A percentile compares a stretch with the other conserved stretches of the same genome.
phyloP scores from a whole-genome alignment of 176 grass and related monocot genomes.

The Oryza coarctata region DNA sequence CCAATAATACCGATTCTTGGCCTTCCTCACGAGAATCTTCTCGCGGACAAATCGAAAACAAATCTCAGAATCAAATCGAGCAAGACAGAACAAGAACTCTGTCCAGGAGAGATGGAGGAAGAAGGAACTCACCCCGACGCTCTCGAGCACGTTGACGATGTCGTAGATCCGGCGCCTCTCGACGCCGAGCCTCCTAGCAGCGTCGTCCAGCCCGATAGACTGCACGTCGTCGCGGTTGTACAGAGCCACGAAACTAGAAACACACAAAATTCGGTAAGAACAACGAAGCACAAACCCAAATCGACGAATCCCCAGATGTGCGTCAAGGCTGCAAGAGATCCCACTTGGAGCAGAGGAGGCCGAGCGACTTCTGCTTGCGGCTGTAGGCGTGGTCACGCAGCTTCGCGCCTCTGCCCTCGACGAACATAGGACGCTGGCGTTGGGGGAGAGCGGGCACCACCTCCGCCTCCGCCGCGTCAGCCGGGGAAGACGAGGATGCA shows the following conservation, averaged over 20 bases:
- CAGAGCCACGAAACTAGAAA: slow-evolving; percentile 65
- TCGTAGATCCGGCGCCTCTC: slow-evolving; percentile 96
- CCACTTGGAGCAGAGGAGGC: slow-evolving; percentile 92
- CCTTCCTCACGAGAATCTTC: slow-evolving; percentile 80
- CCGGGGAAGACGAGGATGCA: slow-evolving; percentile 2
- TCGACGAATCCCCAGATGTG: not conserved
- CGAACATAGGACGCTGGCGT: not conserved
- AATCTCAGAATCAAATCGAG: not conserved
- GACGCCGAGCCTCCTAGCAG: slow-evolving; percentile 60
- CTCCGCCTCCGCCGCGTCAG: not conserved
- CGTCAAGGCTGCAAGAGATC: too few relatives aligned
- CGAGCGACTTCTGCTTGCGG: slow-evolving; percentile 90
- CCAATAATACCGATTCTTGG: slow-evolving; percentile 89
- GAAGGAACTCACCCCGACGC: slow-evolving; percentile 67
- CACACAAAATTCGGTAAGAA: slow-evolving; percentile 13
- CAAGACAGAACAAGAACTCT: not conserved
- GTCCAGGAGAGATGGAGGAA: not conserved
- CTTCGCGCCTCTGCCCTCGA: slow-evolving; percentile 12
- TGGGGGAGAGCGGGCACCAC: not conserved
- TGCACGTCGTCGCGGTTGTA: slow-evolving; percentile 66
- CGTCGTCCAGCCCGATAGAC: slow-evolving; percentile 66
- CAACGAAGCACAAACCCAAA: not conserved
- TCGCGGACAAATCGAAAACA: not conserved
- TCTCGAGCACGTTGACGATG: slow-evolving; percentile 95
- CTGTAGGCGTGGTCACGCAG: slow-evolving; percentile 61